Evolutionary conservation across 2,329 filamentous ascomycete genomes (phyloP), one percentile per base, ranked within the genome.

Genomic region (Shiraia bambusicola): DNA sequence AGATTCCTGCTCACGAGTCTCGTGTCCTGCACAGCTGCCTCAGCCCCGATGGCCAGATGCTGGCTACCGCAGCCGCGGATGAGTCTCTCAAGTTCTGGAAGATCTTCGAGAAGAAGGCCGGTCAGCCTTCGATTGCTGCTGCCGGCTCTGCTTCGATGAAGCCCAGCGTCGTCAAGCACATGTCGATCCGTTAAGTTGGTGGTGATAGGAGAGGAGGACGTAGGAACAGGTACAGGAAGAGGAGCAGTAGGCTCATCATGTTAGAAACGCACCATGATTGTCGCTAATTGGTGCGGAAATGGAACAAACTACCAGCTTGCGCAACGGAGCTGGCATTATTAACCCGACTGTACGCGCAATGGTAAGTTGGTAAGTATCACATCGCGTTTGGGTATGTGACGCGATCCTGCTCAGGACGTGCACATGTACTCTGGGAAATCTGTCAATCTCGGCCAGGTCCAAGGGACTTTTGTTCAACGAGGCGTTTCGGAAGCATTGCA

Each of bases 31-130:
- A 97, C 82, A 95, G 88, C 78, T 93, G 88, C 69, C 82, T 98
- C 58, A 96, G 90, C 75, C 93, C 93, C 3, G 93, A 98, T 64
- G 93, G 93, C 37, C 93, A 98, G 76, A 95, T 96, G 83, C 82
- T 98, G 41, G 93, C 93, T 36, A 98, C 93, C 37, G 92, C 93
- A 47, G 86, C 92, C 58, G 91, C 92, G 27, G 93, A 98, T 63
- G 93, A 98, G 78, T 92, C 86, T 66, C 79, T 98, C 71, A 98
- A 98, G 77, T 98, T 98, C 80, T 98, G 93, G 93, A 98, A 98
- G 83, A 80, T 98, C 59, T 98, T 98, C 65, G 93, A 98, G 80
- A 96, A 95, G 82, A 97, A 96, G 82, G 78, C 91, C 13, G 90
- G 89, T 45, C 75, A 80, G 47, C 80, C 84, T 37, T 80, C 82